Base-by-base conservation (phyloP, 1,284 basidiomycete species). In the Abortiporus biennis region DNA sequence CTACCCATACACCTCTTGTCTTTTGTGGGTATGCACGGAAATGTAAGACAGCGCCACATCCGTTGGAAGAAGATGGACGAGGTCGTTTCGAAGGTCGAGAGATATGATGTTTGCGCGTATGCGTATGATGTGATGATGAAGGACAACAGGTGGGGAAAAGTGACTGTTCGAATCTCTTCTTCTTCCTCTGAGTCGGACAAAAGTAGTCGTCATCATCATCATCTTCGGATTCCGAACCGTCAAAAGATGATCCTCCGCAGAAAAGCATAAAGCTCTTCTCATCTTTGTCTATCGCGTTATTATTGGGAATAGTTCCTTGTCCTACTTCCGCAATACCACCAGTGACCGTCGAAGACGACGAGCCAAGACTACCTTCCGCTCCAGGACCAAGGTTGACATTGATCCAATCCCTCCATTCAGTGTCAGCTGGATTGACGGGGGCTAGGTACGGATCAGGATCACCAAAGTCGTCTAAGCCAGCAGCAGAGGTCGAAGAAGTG, bases 1-100 rank as follows among this genome's bases (percentile, higher is more conserved):
- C 78, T 6, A 73, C 65, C 78, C 79, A 82, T 13, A 77, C 72
- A 17, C 68, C 64, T 25, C 72, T 66, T 25, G 68, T 63, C 16
- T 64, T 63, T 20, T 72, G 68, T 1, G 75, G 77, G 5, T 72
- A 68, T 11, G 76, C 79, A 13, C 62, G 61, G 45, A 69, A 50
- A 53, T 82, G 78, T 8, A 84, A 55, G 3, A 80, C 54, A 1
- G 76, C 68, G 0, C 81, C 81, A 47, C 80, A 84, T 0, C 80
- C 80, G 37, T 73, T 80, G 16, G 27, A 29, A n/a, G n/a, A 29
- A 9, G 8, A n/a, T 9, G 27, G n/a, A 29, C n/a, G 27, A 29
- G 67, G 52, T 39, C 54, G 50, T 16, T 52, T 55, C 32, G 48
- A 47, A 46, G 43, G 16, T 37, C 20, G n/a, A n/a, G n/a, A n/a